These are phyloP conservation scores for Starmerella floris DNA, from an alignment of 805 yeast genomes.

Conservation along the genomic window DNA sequence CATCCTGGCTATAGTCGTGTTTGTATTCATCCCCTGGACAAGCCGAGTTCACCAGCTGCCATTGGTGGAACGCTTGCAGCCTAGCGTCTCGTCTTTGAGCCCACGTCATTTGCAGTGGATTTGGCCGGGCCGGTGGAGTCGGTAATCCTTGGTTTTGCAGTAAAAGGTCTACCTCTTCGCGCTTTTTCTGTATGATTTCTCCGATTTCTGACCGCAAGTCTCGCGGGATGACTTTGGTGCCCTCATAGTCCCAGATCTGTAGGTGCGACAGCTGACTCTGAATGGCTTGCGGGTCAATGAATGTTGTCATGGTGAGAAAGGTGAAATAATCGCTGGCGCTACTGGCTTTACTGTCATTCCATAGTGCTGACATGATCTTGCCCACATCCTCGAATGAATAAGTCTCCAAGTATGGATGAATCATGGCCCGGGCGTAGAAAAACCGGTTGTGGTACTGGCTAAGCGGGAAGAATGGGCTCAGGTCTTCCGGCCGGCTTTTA, in stretches of 20 bases:
- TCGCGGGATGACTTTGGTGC: not conserved
- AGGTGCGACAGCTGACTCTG: not conserved
- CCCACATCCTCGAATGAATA: not conserved
- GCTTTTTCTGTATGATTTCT: not conserved
- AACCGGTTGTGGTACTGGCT: not conserved
- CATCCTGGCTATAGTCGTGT: too few relatives aligned
- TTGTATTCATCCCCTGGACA: too few relatives aligned
- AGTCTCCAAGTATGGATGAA: slow-evolving; percentile 5
- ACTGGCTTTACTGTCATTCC: slow-evolving; percentile 3
- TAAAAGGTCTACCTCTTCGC: not conserved
- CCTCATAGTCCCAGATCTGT: not conserved
- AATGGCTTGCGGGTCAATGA: not conserved
- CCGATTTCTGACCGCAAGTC: not conserved
- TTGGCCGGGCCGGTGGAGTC: too few relatives aligned
- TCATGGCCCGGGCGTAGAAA: not conserved
- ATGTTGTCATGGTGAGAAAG: not conserved
- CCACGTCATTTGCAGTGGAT: too few relatives aligned
- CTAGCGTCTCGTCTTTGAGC: too few relatives aligned
- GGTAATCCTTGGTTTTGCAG: too few relatives aligned
- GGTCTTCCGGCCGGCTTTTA: too few relatives aligned
- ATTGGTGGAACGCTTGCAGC: too few relatives aligned
- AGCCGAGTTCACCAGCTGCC: too few relatives aligned
- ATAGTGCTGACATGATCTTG: slow-evolving; percentile 3
- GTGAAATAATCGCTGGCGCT: slow-evolving; percentile 10
- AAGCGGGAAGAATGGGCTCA: not conserved